phyloP scores from a whole-genome alignment of 148 eudicot genomes.

The Suaeda aralocaspica region DNA sequence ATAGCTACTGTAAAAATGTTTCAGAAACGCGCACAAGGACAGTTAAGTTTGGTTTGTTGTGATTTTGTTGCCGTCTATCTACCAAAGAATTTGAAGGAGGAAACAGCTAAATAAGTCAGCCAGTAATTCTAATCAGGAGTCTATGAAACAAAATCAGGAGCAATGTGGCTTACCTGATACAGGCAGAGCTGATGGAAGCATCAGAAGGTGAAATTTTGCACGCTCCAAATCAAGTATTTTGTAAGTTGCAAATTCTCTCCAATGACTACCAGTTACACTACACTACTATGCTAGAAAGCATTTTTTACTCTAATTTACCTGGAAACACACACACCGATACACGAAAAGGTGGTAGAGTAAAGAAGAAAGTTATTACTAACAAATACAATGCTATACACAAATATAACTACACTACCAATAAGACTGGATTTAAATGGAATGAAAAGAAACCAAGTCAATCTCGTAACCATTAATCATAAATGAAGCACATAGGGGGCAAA shows the following conservation, averaged over 20 bases:
- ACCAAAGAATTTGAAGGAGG: neutral
- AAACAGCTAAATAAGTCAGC: neutral
- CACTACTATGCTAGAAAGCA: neutral
- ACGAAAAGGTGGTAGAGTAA: neutral
- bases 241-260: constrained; percentile 3
- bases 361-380: neutral
- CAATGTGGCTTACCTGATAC: constrained; percentile 14
- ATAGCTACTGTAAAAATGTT: neutral
- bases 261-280: too few species aligned
- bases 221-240: neutral
- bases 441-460: neutral
- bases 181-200: neutral
- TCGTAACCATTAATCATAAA: neutral
- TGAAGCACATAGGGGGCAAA: neutral
- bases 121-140: neutral
- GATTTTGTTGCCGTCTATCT: neutral
- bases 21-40: neutral
- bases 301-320: neutral
- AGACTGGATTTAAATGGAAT: neutral
- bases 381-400: neutral
- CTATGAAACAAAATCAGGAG: neutral
- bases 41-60: neutral
- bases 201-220: neutral
- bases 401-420: neutral
- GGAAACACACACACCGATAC: too few species aligned